Conservation (phyloP, 75 land plant species). For the Selaginella tamariscina region DNA sequence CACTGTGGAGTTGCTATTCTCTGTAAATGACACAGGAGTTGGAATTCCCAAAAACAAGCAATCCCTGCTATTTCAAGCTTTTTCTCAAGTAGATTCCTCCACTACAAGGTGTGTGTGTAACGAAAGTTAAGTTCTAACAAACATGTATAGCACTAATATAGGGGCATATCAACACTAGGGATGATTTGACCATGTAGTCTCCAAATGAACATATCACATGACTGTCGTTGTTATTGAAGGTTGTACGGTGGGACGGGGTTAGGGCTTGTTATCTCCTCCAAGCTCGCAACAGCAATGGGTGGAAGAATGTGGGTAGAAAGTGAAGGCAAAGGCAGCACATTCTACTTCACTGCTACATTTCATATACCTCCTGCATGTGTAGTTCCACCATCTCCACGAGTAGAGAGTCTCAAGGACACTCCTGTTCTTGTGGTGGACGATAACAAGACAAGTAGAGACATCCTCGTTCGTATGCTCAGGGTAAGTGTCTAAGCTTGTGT, state of each 20-base stretch:
- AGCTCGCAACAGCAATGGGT: slow-evolving; percentile 8
- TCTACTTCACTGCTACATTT: slow-evolving; percentile 11
- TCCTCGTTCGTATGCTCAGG: slow-evolving; percentile 9
- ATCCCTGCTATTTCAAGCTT: background rate
- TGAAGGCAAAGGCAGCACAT: slow-evolving; percentile 7
- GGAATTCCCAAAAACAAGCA: background rate
- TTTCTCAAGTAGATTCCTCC: background rate
- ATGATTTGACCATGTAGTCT: background rate
- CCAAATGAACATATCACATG: background rate
- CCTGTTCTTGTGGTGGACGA: slow-evolving; percentile 4
- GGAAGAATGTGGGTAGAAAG: slow-evolving; percentile 14
- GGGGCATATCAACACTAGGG: no score
- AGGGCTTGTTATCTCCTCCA: slow-evolving; percentile 5
- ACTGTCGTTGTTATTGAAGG: background rate
- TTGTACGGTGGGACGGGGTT: slow-evolving; percentile 8
- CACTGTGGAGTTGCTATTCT: background rate
- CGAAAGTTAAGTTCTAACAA: background rate
- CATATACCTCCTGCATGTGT: background rate
- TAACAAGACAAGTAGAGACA: background rate
- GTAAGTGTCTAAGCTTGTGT: slow-evolving; percentile 13
- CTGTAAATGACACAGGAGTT: background rate
- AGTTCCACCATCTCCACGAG: background rate
- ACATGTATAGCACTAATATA: no score
- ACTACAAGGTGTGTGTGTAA: background rate
- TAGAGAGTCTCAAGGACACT: background rate